These are phyloP conservation scores for Debaryomyces maramus DNA, from an alignment of 805 yeast genomes.

Conservation along the genomic window DNA sequence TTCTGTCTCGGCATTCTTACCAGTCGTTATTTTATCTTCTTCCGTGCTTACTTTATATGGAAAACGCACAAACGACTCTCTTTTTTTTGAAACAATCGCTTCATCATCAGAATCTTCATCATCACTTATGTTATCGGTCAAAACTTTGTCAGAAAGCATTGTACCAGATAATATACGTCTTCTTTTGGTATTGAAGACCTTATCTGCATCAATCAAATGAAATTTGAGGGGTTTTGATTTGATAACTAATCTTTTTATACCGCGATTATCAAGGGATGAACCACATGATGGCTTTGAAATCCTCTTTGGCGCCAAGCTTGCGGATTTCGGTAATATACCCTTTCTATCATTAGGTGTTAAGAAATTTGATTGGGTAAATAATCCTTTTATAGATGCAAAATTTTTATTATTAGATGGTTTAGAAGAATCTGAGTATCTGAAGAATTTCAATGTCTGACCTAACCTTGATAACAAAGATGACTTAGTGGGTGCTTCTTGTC, in stretches of 20 bases:
- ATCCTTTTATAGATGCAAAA: conserved; percentile 24
- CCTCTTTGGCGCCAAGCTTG: conserved; percentile 8
- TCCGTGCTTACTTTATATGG: conserved; percentile 11
- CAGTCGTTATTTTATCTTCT: conserved; percentile 2
- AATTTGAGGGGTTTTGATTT: conserved; percentile 42
- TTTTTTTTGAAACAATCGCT: conserved; percentile 5
- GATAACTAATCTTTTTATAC: conserved; percentile 35
- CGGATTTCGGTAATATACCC: conserved; percentile 8
- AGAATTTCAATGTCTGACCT: conserved; percentile 35
- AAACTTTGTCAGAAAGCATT: conserved; percentile 13
- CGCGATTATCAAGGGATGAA: conserved; percentile 14
- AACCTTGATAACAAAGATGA: conserved; percentile 31
- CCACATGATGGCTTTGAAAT: conserved; percentile 7
- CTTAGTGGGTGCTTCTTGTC: conserved; percentile 13
- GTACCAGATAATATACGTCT: conserved; percentile 24
- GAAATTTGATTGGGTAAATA: conserved; percentile 30
- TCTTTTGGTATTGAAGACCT: conserved; percentile 36
- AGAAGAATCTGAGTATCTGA: conserved; percentile 21
- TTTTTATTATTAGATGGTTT: conserved; percentile 5
- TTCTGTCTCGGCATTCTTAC: conserved; percentile 6
- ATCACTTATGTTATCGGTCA: conserved; percentile 19
- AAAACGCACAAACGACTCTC: conserved; percentile 9
- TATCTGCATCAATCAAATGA: conserved; percentile 43
- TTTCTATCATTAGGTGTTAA: conserved; percentile 12
- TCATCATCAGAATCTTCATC: conserved; percentile 25